A percentile compares a stretch with the other conserved stretches of the same genome.
Evolutionary conservation across 2,329 filamentous ascomycete species (phyloP).

Genomic region (Ophiostoma pallidulum): DNA sequence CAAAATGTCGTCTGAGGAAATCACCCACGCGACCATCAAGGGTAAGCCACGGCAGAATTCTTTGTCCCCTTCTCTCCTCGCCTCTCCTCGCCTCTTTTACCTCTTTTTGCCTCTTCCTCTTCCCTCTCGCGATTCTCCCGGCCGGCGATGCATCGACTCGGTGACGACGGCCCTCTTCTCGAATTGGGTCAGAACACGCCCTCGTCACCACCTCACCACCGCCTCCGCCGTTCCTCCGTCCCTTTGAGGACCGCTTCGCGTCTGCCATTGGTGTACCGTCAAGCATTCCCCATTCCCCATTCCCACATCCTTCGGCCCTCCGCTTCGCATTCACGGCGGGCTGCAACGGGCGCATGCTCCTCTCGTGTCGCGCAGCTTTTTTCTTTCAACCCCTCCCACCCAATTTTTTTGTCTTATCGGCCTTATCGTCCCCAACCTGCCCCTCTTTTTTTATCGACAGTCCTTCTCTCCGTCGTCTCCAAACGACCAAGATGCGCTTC

Average conservation of each 20-base stretch:
- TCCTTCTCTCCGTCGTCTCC: background rate
- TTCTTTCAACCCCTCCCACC: conserved; percentile 2
- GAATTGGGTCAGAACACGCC: too few relatives aligned
- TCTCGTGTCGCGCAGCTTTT: conserved; percentile 14
- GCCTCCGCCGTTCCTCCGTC: too few relatives aligned
- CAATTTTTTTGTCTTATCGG: conserved; percentile 4
- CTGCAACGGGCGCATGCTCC: background rate
- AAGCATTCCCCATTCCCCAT: too few relatives aligned
- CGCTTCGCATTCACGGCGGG: background rate
- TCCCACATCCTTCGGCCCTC: too few relatives aligned
- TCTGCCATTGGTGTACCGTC: too few relatives aligned
- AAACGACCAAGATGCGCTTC: background rate
- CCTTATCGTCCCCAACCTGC: conserved; percentile 11
- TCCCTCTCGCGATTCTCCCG: too few relatives aligned
- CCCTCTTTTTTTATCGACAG: conserved; percentile 5
- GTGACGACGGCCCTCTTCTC: too few relatives aligned
- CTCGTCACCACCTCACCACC: too few relatives aligned
- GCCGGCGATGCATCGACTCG: too few relatives aligned
- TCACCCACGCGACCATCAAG: conserved; percentile 69
- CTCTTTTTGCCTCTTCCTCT: too few relatives aligned
- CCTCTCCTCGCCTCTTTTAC: background rate
- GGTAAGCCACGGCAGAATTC: conserved; percentile 38
- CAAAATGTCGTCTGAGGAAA: conserved; percentile 61
- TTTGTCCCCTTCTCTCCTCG: background rate
- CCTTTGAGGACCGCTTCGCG: too few relatives aligned